These are phyloP conservation scores for Ogataea paraovalis DNA, from an alignment of 805 yeast genomes.

Conservation along the genomic window DNA sequence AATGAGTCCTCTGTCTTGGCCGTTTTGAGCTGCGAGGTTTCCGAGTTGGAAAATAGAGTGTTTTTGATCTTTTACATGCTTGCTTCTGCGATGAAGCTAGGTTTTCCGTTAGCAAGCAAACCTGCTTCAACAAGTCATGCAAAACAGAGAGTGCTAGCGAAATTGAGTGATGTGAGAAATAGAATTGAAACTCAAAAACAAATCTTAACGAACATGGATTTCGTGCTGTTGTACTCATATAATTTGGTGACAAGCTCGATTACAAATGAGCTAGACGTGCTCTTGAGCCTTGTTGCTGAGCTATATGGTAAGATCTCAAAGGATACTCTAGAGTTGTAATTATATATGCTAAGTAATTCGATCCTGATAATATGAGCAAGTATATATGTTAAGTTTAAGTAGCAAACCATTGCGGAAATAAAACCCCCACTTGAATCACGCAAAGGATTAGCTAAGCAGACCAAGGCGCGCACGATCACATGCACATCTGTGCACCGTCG, in stretches of 20 bases:
- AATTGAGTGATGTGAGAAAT: constrained; percentile 55
- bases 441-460: too few species aligned
- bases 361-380: too few species aligned
- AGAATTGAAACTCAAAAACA: constrained; percentile 26
- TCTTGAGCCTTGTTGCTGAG: constrained; percentile 51
- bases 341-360: neutral
- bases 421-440: too few species aligned
- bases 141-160: constrained; percentile 61
- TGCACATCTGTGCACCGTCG: neutral
- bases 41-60: constrained; percentile 66
- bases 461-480: neutral
- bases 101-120: constrained; percentile 72
- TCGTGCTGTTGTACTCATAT: constrained; percentile 72
- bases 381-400: too few species aligned
- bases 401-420: too few species aligned
- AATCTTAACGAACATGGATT: constrained; percentile 59
- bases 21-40: constrained; percentile 52
- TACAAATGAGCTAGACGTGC: constrained; percentile 57
- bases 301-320: constrained; percentile 65
- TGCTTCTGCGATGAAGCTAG: constrained; percentile 69
- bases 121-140: constrained; percentile 78
- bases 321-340: constrained; percentile 50
- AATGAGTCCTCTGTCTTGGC: constrained; percentile 55
- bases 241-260: constrained; percentile 67
- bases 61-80: constrained; percentile 75